phyloP scores from a whole-genome alignment of 2,329 filamentous ascomycete species.

The Cytospora chrysosperma region DNA sequence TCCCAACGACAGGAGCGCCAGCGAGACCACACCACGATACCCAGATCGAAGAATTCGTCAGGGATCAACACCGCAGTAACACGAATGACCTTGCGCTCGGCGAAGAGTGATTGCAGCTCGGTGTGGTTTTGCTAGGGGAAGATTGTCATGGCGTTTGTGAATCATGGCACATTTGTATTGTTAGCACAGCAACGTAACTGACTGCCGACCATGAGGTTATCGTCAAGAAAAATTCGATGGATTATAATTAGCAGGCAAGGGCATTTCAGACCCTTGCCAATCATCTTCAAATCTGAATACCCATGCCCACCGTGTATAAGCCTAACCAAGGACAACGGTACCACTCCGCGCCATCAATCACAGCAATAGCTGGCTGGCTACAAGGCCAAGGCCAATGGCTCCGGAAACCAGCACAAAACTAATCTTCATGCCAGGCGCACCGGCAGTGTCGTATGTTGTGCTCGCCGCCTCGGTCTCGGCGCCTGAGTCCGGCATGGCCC shows the following conservation, averaged over 20 bases:
- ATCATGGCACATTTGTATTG: too few relatives aligned
- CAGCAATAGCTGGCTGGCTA: not conserved
- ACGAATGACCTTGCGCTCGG: constrained; percentile 28
- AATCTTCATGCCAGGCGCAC: constrained; percentile 9
- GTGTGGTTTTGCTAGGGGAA: not conserved
- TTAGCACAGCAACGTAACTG: too few relatives aligned
- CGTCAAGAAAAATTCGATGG: too few relatives aligned
- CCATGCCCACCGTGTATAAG: not conserved
- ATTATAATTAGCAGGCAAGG: too few relatives aligned
- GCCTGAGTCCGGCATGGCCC: not conserved
- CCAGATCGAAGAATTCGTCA: constrained; percentile 53
- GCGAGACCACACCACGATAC: constrained; percentile 45
- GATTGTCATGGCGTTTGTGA: too few relatives aligned
- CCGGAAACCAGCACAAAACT: not conserved
- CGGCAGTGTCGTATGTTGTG: not conserved
- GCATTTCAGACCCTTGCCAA: too few relatives aligned
- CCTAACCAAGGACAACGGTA: not conserved
- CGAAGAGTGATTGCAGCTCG: not conserved
- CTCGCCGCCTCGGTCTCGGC: not conserved
- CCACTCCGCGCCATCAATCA: not conserved
- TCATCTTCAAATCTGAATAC: not conserved
- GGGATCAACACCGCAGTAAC: constrained; percentile 52
- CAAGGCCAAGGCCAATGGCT: not conserved
- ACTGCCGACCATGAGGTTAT: too few relatives aligned
- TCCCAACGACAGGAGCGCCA: constrained; percentile 39